Conservation (phyloP, 202 grass and related monocot genomes). For the Zoysia matrella region DNA sequence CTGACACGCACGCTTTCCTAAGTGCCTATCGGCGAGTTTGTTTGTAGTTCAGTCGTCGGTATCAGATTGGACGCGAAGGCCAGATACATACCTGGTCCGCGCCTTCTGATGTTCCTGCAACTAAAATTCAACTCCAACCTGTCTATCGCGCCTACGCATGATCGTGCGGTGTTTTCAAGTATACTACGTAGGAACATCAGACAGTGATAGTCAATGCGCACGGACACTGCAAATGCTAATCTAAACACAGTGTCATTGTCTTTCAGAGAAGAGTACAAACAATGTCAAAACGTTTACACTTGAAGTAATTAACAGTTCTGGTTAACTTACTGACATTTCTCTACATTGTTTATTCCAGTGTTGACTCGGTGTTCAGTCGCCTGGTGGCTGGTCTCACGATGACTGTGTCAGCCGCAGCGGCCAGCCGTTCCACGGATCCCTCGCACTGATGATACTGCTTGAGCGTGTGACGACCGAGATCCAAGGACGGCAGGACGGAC, state of each 20-base stretch:
- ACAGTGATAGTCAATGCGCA: slow-evolving; percentile 27
- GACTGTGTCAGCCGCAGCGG: too few species aligned
- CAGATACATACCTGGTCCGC: neutral
- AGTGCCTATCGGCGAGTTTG: neutral
- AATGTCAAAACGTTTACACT: slow-evolving; percentile 37
- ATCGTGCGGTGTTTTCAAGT: neutral
- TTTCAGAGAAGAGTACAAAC: neutral
- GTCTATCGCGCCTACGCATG: neutral
- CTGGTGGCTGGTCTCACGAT: slow-evolving; percentile 1
- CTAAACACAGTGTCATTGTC: slow-evolving; percentile 4
- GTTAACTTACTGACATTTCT: neutral
- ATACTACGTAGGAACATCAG: neutral
- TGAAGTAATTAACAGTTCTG: neutral
- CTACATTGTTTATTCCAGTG: too few species aligned
- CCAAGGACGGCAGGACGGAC: neutral
- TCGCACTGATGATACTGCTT: neutral
- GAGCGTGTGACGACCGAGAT: neutral
- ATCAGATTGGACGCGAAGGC: slow-evolving; percentile 17
- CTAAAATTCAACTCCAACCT: neutral
- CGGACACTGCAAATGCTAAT: neutral
- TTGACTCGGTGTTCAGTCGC: neutral
- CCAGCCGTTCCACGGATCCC: neutral
- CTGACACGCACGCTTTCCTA: neutral
- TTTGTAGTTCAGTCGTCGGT: neutral
- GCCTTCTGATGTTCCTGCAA: neutral